Conservation (phyloP, 441 rosid species). For the Sinapis alba region DNA sequence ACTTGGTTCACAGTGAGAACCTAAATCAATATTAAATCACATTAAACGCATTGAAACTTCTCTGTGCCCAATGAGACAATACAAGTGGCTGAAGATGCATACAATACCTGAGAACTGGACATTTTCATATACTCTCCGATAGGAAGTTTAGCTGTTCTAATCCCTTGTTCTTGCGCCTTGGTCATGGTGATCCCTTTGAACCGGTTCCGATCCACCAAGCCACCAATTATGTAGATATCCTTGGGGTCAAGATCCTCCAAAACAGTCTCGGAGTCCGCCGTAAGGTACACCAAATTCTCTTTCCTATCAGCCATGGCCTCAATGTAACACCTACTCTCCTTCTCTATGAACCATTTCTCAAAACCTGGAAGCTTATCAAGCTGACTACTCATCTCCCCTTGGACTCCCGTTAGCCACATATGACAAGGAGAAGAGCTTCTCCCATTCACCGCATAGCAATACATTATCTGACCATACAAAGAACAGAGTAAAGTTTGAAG, state of each 20-base stretch:
- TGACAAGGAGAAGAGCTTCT: slow-evolving; percentile 61
- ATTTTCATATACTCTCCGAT: slow-evolving; percentile 83
- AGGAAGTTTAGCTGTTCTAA: slow-evolving; percentile 85
- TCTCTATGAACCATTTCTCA: slow-evolving; percentile 88
- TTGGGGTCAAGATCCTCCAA: slow-evolving; percentile 65
- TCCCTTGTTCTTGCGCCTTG: slow-evolving; percentile 89
- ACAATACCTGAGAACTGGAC: slow-evolving; percentile 97
- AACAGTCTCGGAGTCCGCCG: slow-evolving; percentile 81
- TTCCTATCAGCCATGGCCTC: slow-evolving; percentile 72
- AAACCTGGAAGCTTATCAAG: slow-evolving; percentile 80
- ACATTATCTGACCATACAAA: slow-evolving; percentile 64
- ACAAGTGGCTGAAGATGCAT: too few species aligned
- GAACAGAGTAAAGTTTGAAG: background rate
- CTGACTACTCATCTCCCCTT: slow-evolving; percentile 66
- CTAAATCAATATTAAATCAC: background rate
- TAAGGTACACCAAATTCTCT: slow-evolving; percentile 78
- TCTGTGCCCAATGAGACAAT: background rate
- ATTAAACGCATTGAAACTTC: background rate
- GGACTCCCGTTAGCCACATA: slow-evolving; percentile 85
- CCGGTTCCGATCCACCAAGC: slow-evolving; percentile 87
- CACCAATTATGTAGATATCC: slow-evolving; percentile 73
- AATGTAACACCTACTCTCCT: slow-evolving; percentile 63
- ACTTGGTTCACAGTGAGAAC: slow-evolving; percentile 65
- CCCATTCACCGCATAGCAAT: slow-evolving; percentile 88
- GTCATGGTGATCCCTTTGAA: slow-evolving; percentile 87